These are phyloP conservation scores for Penicillium cataractarum DNA, from an alignment of 495 filamentous ascomycete genomes.

Conservation along the genomic window DNA sequence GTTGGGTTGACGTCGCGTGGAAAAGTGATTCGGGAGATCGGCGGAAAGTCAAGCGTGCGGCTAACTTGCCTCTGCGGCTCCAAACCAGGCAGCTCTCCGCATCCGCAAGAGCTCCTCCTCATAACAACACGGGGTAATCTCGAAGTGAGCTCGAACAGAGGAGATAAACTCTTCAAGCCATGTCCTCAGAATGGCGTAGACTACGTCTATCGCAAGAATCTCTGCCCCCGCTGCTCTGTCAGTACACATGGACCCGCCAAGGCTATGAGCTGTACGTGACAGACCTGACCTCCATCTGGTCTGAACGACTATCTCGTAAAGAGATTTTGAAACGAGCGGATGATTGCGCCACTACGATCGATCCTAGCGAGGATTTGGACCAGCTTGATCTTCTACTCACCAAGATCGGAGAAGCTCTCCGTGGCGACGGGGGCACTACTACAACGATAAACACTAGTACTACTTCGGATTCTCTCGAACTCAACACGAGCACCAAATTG, in stretches of 20 bases:
- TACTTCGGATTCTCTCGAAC: slow-evolving; percentile 45
- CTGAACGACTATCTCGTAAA: slow-evolving; percentile 64
- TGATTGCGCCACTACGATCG: slow-evolving; percentile 73
- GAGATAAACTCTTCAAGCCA: slow-evolving; percentile 17
- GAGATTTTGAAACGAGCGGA: slow-evolving; percentile 69
- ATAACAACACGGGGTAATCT: not conserved
- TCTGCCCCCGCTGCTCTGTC: slow-evolving; percentile 58
- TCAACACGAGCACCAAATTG: slow-evolving; percentile 63
- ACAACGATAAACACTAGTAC: slow-evolving; percentile 32
- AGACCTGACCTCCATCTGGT: slow-evolving; percentile 87
- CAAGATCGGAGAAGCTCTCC: slow-evolving; percentile 69
- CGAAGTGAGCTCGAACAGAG: not conserved
- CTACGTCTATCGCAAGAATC: slow-evolving; percentile 26
- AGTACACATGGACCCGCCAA: slow-evolving; percentile 48
- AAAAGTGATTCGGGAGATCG: slow-evolving; percentile 28
- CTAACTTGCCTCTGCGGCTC: slow-evolving; percentile 22
- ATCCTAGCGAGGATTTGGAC: slow-evolving; percentile 74
- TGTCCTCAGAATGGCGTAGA: slow-evolving; percentile 46
- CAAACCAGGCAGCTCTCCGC: slow-evolving; percentile 19
- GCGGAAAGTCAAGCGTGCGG: slow-evolving; percentile 38
- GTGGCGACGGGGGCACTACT: slow-evolving; percentile 42
- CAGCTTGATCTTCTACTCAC: slow-evolving; percentile 74
- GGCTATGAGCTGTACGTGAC: slow-evolving; percentile 79
- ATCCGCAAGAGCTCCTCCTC: slow-evolving; percentile 1
- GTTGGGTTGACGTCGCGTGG: slow-evolving; percentile 17